Evolutionary conservation across 75 land plant species (phyloP).

Genomic region (Azolla pinnata): DNA sequence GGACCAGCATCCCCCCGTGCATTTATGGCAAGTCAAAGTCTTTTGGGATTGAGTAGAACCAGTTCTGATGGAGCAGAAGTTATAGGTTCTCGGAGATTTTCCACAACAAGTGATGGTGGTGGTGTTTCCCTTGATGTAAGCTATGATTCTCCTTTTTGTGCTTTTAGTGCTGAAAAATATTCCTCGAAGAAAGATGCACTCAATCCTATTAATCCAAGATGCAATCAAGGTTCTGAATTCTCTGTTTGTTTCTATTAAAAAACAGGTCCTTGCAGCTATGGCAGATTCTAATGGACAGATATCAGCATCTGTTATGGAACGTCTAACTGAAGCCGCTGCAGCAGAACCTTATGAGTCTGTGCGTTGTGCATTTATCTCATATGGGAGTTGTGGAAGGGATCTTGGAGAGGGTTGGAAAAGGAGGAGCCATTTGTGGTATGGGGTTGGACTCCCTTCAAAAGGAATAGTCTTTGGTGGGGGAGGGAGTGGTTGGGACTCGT

Average conservation of each 20-base stretch:
- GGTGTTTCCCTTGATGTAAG: conserved; percentile 76
- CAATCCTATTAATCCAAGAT: too few species aligned
- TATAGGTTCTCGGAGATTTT: conserved; percentile 21
- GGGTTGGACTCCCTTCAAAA: conserved; percentile 69
- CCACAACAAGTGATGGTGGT: conserved; percentile 37
- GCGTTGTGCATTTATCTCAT: conserved; percentile 90
- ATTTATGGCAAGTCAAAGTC: conserved; percentile 1
- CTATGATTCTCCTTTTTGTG: conserved; percentile 3
- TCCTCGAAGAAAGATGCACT: too few species aligned
- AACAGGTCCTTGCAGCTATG: conserved; percentile 86
- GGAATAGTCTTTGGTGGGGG: conserved; percentile 64
- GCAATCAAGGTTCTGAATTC: conserved; percentile 2
- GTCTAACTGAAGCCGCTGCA: conserved; percentile 92
- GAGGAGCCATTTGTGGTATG: conserved; percentile 96
- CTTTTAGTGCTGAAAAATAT: neutral
- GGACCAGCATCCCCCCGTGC: conserved; percentile 39
- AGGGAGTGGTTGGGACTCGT: conserved; percentile 80
- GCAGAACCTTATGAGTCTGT: conserved; percentile 99
- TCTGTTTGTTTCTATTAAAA: neutral
- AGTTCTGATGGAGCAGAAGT: conserved; percentile 29
- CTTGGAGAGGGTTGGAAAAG: conserved; percentile 93
- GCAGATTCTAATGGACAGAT: conserved; percentile 94
- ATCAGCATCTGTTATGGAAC: conserved; percentile 81
- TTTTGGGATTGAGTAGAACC: conserved; percentile 10
- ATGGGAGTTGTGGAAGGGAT: conserved; percentile 79